These are phyloP conservation scores for Eucalyptus globulus DNA, from an alignment of 345 rosid genomes.

Conservation along the genomic window DNA sequence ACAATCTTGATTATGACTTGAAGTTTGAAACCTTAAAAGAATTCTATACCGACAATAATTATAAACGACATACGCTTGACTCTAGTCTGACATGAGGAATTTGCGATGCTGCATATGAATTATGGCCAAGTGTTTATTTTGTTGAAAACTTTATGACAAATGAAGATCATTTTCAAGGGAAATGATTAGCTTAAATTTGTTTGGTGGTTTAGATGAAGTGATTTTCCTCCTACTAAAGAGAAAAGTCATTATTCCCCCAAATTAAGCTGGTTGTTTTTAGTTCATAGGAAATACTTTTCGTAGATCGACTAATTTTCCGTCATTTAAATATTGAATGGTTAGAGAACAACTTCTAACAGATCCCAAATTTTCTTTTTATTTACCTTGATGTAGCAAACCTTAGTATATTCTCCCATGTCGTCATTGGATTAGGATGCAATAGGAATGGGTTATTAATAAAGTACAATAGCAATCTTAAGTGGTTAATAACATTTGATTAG, in stretches of 20 bases:
- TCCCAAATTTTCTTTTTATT: neutral
- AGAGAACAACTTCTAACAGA: fast-evolving
- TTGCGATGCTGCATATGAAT: neutral
- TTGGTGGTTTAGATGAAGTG: too few species aligned
- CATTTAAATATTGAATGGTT: too few species aligned
- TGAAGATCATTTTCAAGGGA: too few species aligned
- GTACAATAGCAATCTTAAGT: neutral
- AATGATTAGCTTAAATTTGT: too few species aligned
- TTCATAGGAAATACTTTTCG: too few species aligned
- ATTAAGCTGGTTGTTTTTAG: neutral
- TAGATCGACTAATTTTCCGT: too few species aligned
- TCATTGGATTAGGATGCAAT: neutral
- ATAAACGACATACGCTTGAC: neutral
- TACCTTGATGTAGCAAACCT: neutral
- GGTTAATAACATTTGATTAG: neutral
- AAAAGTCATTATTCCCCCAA: neutral
- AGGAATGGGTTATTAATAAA: too few species aligned
- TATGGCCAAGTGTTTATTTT: too few species aligned
- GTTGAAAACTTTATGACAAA: neutral
- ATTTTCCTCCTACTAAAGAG: neutral
- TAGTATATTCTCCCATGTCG: neutral
- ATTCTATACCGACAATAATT: neutral
- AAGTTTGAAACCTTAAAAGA: neutral
- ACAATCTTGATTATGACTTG: neutral
- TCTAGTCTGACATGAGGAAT: neutral